Evolutionary conservation across 345 rosid species (phyloP), one percentile per base, ranked within the genome.

Genomic region (Geranium brycei): DNA sequence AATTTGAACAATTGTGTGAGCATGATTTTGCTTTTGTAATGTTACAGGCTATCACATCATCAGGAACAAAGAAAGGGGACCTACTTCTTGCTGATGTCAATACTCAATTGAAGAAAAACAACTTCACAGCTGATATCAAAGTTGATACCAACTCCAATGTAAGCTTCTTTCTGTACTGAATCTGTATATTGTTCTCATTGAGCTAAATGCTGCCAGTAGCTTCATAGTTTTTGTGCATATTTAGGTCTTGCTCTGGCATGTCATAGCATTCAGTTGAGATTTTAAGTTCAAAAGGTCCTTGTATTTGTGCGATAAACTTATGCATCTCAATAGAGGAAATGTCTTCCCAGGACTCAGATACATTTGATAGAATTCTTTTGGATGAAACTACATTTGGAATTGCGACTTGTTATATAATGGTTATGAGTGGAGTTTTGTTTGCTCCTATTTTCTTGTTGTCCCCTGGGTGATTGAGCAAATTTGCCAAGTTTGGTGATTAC

Each of bases 41-140:
- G 32, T 57, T 59, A 60, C 76, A 95, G 99, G 79, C 88, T 0
- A 77, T 95, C 63, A 88, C 99, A 40, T 76, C 95, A 6, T 64
- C 85, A 5, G 99, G 88, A 65, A 75, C 68, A 0, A 88, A 84
- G 87, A 95, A 95, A 72, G 97, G 91, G 59, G 86, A 81, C 4
- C 14, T 88, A 17, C 80, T 95, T 66, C 64, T 85, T 19, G 97
- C 89, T 69, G 99, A 95, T 85, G 81, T 95, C 31, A 75, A 68
- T 65, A 87, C 96, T 30, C 95, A 84, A 82, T 79, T 91, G 77
- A 95, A 83, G 87, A 90, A 87, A 83, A 93, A 83, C 82, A 93
- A 88, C 67, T 59, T 86, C 78, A 90, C 95, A 13, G 76, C 91
- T 74, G 96, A 93, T 69, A 72, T 93, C 76, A 93, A 93, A 84